Evolutionary conservation across 148 eudicot species (phyloP), one percentile per base, ranked within the genome.

Genomic region (Selenicereus undatus): DNA sequence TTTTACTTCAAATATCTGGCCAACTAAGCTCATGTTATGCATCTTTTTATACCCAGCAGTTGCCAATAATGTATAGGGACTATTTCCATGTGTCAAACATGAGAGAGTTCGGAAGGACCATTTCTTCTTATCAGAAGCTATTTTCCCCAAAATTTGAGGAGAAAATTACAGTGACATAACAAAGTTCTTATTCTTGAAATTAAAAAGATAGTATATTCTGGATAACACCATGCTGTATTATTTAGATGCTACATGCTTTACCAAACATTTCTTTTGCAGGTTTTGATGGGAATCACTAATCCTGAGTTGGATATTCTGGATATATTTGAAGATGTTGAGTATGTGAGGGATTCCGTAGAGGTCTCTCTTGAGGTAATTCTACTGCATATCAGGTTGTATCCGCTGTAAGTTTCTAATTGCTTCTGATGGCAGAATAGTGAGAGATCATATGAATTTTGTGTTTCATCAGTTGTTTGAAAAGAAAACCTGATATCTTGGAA

Each of bases 281-380:
- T 91, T 79, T 85, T 91, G 73, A 77, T 56, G 64, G 93, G 84
- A 16, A 35, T 91, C 56, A 87, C 91, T 54, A 81, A 82, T 72
- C 87, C 85, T 22, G 94, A 91, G 83, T 84, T 91, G 76, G 64
- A 83, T 83, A 83, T 87, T 68, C 82, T 91, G 75, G 94, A 91
- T 85, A 39, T 54, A 13, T 91, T 91, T 81, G 94, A 91, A 86
- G 94, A 91, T 79, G 85, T 77, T 14, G 94, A 91, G 89, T 91
- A 91, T 83, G 90, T 85, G 36, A 87, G 91, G 86, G 82, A 74
- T 39, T 66, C 83, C 71, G 86, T 90, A 13, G 90, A 91, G 76
- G 88, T 88, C 62, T 75, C 84, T 81, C 88, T 79, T 45, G 80
- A 65, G 85, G 90, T 88, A 85, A 80, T 56, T 83, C 27, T 60